phyloP scores from a whole-genome alignment of 2,329 filamentous ascomycete genomes.

The Botrytis pseudocinerea region DNA sequence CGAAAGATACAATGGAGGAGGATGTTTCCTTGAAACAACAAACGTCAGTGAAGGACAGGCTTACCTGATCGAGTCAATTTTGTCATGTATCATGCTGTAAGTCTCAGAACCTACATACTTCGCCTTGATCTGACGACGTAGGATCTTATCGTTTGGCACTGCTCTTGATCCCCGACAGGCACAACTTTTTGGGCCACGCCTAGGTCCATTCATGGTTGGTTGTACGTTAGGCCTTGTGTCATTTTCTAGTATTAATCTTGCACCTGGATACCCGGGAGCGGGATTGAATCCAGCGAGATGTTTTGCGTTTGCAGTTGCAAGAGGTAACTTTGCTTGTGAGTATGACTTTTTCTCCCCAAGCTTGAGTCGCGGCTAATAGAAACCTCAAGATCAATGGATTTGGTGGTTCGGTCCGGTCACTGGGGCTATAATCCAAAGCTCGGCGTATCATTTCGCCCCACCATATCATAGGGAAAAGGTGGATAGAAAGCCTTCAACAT shows the following conservation, averaged over 20 bases:
- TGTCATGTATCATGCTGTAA: conserved; percentile 48
- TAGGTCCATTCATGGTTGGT: conserved; percentile 53
- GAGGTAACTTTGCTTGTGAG: conserved; percentile 30
- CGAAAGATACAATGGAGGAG: conserved; percentile 39
- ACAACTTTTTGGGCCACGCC: conserved; percentile 50
- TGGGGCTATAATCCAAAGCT: conserved; percentile 36
- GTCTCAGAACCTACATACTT: conserved; percentile 3
- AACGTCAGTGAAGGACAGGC: conserved; percentile 44
- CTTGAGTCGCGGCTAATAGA: neutral
- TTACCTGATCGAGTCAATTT: conserved; percentile 52
- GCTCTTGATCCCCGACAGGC: conserved; percentile 54
- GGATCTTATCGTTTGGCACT: conserved; percentile 53
- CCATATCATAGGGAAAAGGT: conserved; percentile 33
- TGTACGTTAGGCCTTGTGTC: conserved; percentile 43
- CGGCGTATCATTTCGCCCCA: conserved; percentile 40
- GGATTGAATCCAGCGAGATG: conserved; percentile 46
- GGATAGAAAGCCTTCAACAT: neutral
- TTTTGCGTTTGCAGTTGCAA: conserved; percentile 48
- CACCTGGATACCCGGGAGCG: conserved; percentile 44
- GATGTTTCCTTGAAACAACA: conserved; percentile 38
- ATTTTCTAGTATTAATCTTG: conserved; percentile 44
- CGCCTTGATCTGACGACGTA: conserved; percentile 4
- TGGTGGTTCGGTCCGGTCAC: conserved; percentile 44
- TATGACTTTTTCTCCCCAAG: neutral
- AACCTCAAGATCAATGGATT: conserved; percentile 42